Evolutionary conservation across 495 filamentous ascomycete species (phyloP).

Genomic region (Aspergillus ellipticus): DNA sequence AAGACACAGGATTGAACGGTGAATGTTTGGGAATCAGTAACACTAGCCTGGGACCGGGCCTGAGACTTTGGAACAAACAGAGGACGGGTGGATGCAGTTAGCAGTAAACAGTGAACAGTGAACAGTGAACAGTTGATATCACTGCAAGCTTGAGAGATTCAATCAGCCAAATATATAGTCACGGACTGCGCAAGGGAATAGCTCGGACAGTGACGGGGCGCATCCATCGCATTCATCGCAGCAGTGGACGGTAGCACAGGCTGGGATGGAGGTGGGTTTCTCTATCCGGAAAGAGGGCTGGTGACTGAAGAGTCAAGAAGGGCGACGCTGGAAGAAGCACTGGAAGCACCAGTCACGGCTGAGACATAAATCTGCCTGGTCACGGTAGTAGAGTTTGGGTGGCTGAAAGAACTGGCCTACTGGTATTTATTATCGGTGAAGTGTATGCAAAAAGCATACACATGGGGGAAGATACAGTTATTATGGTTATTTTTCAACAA

Average conservation of each 20-base stretch:
- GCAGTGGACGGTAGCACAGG: no score
- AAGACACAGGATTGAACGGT: background rate
- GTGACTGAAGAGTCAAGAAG: no score
- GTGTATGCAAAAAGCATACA: background rate
- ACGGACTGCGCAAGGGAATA: no score
- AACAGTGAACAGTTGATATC: background rate
- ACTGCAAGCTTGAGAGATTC: background rate
- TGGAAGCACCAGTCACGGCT: no score
- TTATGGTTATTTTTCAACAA: slow-evolving; percentile 8
- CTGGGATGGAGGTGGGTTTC: no score
- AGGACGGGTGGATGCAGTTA: slow-evolving; percentile 7
- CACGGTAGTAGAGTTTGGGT: background rate
- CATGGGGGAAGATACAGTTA: slow-evolving; percentile 17
- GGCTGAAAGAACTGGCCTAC: background rate
- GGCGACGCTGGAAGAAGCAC: no score
- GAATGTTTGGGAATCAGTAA: background rate
- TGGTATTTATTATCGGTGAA: slow-evolving; percentile 4
- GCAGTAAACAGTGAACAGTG: slow-evolving; percentile 3
- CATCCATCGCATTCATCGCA: no score
- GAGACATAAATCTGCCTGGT: no score
- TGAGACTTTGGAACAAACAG: slow-evolving; percentile 3
- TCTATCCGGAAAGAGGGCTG: no score
- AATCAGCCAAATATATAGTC: background rate
- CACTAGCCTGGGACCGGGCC: background rate
- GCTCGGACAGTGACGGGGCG: no score